A percentile compares a stretch with the other conserved stretches of the same genome.
Evolutionary conservation across 2,329 filamentous ascomycete genomes (phyloP).

Genomic region (Dothideomycetes sp.): DNA sequence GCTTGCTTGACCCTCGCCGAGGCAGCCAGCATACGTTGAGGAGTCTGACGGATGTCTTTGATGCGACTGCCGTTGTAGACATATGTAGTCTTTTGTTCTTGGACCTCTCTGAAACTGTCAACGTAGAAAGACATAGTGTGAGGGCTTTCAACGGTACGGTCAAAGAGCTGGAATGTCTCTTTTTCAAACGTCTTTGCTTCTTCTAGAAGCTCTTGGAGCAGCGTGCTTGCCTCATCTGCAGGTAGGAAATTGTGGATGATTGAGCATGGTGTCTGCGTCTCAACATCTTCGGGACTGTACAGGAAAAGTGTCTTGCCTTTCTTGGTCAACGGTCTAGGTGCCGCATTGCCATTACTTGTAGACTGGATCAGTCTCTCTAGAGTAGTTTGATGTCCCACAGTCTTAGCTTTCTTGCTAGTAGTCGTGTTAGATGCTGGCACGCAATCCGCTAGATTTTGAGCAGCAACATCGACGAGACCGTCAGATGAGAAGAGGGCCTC

Average conservation of each 20-base stretch:
- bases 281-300: slow-evolving; percentile 72
- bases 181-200: slow-evolving; percentile 64
- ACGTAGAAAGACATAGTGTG: slow-evolving; percentile 82
- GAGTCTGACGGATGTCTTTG: slow-evolving; percentile 67
- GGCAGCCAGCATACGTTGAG: slow-evolving; percentile 62
- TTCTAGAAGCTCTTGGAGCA: slow-evolving; percentile 65
- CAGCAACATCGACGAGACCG: slow-evolving; percentile 62
- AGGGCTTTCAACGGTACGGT: slow-evolving; percentile 73
- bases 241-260: slow-evolving; percentile 89
- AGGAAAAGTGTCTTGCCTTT: slow-evolving; percentile 78
- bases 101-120: slow-evolving; percentile 59
- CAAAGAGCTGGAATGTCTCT: slow-evolving; percentile 76
- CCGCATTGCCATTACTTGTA: background rate
- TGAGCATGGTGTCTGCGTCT: slow-evolving; percentile 76
- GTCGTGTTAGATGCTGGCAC: background rate
- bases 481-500: slow-evolving; percentile 70
- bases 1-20: slow-evolving; percentile 60
- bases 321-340: slow-evolving; percentile 46
- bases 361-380: slow-evolving; percentile 16
- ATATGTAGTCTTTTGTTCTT: slow-evolving; percentile 67
- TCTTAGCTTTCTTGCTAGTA: slow-evolving; percentile 15
- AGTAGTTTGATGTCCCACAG: slow-evolving; percentile 37
- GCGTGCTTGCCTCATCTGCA: slow-evolving; percentile 56
- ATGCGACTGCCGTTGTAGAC: slow-evolving; percentile 73
- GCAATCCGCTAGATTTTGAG: slow-evolving; percentile 42